Conservation (phyloP, 441 rosid genomes). For the Pelargonium fulgidum region DNA sequence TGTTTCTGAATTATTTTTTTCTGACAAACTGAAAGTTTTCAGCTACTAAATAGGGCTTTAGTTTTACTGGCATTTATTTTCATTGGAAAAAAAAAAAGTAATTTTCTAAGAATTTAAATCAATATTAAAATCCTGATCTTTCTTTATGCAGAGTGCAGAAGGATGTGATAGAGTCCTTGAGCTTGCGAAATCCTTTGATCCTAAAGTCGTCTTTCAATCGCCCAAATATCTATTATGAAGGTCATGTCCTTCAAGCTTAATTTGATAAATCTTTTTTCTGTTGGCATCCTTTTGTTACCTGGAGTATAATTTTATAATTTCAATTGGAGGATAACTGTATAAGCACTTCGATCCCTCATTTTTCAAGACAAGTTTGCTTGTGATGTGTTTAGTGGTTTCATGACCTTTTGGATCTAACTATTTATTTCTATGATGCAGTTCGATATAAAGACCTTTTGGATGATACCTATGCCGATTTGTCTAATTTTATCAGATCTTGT, state of each 20-base stretch:
- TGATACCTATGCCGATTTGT: constrained; percentile 69
- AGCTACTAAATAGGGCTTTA: too few species aligned
- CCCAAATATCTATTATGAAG: constrained; percentile 88
- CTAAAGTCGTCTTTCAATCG: constrained; percentile 91
- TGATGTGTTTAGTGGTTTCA: constrained; percentile 4
- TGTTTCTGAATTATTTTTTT: neutral
- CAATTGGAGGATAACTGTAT: neutral
- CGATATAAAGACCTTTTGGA: constrained; percentile 82
- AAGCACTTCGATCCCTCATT: constrained; percentile 2
- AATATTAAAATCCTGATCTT: constrained; percentile 11
- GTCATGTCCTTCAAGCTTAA: constrained; percentile 31
- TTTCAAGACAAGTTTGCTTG: neutral
- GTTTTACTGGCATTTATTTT: neutral
- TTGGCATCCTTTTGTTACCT: neutral
- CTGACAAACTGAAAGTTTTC: neutral
- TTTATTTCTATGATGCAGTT: constrained; percentile 40
- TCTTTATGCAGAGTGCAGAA: constrained; percentile 70
- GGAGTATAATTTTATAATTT: neutral
- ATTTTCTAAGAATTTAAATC: neutral
- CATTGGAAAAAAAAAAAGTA: neutral
- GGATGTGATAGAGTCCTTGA: constrained; percentile 72
- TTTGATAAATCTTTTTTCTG: constrained; percentile 5
- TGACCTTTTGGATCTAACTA: constrained; percentile 2
- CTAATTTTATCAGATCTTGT: constrained; percentile 51
- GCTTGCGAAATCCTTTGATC: constrained; percentile 69